Conservation (phyloP, 73 alveolate species). For the Paramecium pentaurelia region DNA sequence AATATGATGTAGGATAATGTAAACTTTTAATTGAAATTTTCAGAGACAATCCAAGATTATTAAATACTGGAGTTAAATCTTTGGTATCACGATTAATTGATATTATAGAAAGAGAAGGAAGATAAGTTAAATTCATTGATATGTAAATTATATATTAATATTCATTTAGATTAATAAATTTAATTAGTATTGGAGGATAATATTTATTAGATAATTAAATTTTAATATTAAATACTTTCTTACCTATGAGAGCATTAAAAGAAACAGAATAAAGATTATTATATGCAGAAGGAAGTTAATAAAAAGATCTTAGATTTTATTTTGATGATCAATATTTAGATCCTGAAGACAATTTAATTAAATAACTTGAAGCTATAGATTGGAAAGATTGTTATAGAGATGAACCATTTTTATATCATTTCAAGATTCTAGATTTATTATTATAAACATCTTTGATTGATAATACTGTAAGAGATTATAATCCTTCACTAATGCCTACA, state of each 20-base stretch:
- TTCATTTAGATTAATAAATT: background rate
- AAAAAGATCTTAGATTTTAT: constrained; percentile 11
- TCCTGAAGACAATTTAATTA: background rate
- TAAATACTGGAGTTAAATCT: background rate
- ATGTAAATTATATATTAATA: background rate
- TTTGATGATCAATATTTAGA: constrained; percentile 38
- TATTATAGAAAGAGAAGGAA: constrained; percentile 55
- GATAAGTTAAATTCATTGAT: constrained; percentile 38
- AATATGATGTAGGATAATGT: constrained; percentile 53
- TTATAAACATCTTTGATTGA: constrained; percentile 4
- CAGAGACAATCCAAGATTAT: constrained; percentile 20
- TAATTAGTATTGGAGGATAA: background rate
- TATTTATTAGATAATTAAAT: constrained; percentile 49
- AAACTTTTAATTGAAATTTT: constrained; percentile 16
- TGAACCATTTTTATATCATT: constrained; percentile 55
- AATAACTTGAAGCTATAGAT: constrained; percentile 36
- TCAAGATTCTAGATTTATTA: background rate
- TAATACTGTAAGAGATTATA: background rate
- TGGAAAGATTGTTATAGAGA: constrained; percentile 60
- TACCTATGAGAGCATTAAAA: background rate
- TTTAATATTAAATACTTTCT: constrained; percentile 29
- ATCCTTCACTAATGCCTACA: background rate
- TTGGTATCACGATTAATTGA: background rate
- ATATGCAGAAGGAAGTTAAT: constrained; percentile 47
- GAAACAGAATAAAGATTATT: constrained; percentile 41